phyloP scores from a whole-genome alignment of 2,329 filamentous ascomycete species.

The Paraphoma chrysanthemicola region DNA sequence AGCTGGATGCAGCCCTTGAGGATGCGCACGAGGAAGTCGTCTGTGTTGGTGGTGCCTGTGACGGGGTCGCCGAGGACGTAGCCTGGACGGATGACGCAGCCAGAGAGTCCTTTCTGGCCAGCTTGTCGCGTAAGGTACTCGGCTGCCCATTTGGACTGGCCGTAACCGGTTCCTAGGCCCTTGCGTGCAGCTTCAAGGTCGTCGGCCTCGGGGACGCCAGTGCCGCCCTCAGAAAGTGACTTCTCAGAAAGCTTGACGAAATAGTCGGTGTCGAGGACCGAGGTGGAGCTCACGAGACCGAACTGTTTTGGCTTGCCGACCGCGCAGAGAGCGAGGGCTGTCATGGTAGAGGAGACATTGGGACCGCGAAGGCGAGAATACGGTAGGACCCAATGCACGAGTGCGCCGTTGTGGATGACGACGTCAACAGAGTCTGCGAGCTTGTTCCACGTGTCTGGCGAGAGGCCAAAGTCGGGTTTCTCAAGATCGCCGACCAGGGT shows the following conservation, averaged over 20 bases:
- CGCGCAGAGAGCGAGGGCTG: conserved; percentile 77
- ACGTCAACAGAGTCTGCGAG: conserved; percentile 72
- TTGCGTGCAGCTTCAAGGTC: conserved; percentile 77
- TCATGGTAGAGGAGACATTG: conserved; percentile 84
- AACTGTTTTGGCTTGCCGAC: conserved; percentile 79
- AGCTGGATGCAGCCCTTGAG: conserved; percentile 89
- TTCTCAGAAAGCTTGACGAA: conserved; percentile 77
- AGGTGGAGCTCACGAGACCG: conserved; percentile 83
- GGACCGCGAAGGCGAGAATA: conserved; percentile 75
- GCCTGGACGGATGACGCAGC: conserved; percentile 80
- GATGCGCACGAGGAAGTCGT: conserved; percentile 90
- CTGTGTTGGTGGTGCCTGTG: conserved; percentile 75
- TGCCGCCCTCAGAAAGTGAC: conserved; percentile 65
- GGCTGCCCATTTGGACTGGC: conserved; percentile 87
- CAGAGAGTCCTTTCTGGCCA: conserved; percentile 75
- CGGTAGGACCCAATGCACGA: conserved; percentile 79
- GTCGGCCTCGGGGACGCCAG: conserved; percentile 75
- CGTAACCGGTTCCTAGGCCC: conserved; percentile 85
- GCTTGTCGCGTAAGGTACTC: conserved; percentile 79
- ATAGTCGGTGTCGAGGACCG: conserved; percentile 80
- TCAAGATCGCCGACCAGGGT: conserved; percentile 77
- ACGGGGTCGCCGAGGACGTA: conserved; percentile 80
- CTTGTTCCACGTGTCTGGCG: conserved; percentile 68
- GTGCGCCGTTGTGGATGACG: conserved; percentile 75
- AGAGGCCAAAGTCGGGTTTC: conserved; percentile 76